Evolutionary conservation across 176 grass and related monocot species (phyloP), one percentile per base, ranked within the genome.

Genomic region (Sorghum bicolor): DNA sequence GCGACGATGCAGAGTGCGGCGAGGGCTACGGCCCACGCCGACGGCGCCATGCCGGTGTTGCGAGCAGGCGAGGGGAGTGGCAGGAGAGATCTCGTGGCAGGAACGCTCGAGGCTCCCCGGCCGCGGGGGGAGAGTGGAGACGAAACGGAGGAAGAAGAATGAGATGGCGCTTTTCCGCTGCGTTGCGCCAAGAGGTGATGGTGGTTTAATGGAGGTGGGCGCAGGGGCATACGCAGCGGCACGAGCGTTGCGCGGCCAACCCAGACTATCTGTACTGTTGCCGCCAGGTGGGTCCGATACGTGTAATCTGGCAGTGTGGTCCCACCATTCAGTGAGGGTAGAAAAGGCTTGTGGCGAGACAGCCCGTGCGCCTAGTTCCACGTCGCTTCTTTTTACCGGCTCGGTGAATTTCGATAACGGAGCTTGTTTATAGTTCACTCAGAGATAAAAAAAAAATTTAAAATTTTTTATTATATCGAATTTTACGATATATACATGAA

Each of bases 1-100:
- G 90, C 87, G 82, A 86, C 90, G 44, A 88, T 29, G 75, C 82
- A 90, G 26, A 92, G 77, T 39, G 30, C 81, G 20, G 80, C 70
- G 41, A 93, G 43, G 80, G 66, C 73, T 22, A 89, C 58, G 69
- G 88, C 40, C 72, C 86, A 30, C 64, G 75, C 79, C 26, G 73
- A 38, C 68, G 81, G 52, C 85, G 74, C 76, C 63, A 48, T 73
- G 87, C 40, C 41, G 66, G 74, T 70, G 48, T 52, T 52, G 48
- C 2, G 48, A 87, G 84, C 41, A 44, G 76, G 80, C 22, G 74
- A 32, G 67, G 16, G 10, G 44, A 22, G 83, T 32, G 67, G 63
- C 75, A 65, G 60, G 72, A n/a, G n/a, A n/a, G n/a, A n/a, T n/a
- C n/a, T n/a, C n/a, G n/a, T n/a, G n/a, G n/a, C n/a, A n/a, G n/a